Evolutionary conservation across 139 green algal species (phyloP), one percentile per base, ranked within the genome.

Genomic region (Pseudopediastrum boryanum): DNA sequence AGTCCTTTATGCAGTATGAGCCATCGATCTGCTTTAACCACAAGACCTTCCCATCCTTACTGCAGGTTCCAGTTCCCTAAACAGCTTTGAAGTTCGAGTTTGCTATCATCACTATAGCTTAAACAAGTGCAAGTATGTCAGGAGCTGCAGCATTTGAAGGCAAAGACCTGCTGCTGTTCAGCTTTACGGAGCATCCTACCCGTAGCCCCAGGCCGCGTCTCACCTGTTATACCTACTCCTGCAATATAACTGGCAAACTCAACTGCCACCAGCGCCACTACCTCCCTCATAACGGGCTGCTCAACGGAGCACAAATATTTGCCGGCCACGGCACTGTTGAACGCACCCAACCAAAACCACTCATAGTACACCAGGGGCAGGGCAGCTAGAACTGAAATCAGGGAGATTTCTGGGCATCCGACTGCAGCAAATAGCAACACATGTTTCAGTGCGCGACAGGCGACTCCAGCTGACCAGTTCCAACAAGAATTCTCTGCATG

Each of bases 341-440:
- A 80, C 42, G 59, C 31, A 21, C 31, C 42, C 2, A 42, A 44
- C 73, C 73, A 80, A 16, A 80, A 41, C 73, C 73, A 80, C 31
- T 71, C 43, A 7, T 42, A 52, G 59, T 72, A 66, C 13, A 80
- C 23, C 25, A 33, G 27, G 10, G 73, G 59, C 1, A 42, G 46
- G 58, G 33, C 33, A n/a, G 73, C 73, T 0, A 80, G 73, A 5
- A 36, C 6, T 4, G 33, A 33, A 23, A 77, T 39, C 70, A 77
- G 70, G 42, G 29, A 35, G 19, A 38, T 51, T 50, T 42, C 42
- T 29, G 10, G 16, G 29, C 67, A n/a, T 54, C 36, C 65, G 16
- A 51, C 19, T 23, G 62, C 62, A 51, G 33, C 33, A 43, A 51
- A 33, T 58, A 27, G 7, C 62, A 29, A n/a, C 56, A 66, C 35